Evolutionary conservation across 1,284 basidiomycete genomes (phyloP), one percentile per base, ranked within the genome.

Genomic region (Pholiota adiposa): DNA sequence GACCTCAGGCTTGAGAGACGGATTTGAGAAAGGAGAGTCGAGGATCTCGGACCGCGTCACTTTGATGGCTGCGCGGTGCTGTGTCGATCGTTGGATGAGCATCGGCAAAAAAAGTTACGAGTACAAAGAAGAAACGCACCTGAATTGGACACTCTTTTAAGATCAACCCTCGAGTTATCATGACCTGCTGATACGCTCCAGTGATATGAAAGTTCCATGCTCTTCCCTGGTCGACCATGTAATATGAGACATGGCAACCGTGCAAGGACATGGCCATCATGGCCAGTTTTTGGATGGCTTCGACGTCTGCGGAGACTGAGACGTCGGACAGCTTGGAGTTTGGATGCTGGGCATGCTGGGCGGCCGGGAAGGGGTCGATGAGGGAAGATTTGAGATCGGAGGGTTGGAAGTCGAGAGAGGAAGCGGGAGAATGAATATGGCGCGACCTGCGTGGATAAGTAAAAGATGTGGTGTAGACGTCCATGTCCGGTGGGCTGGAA

Each of bases 31-130:
- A 55, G 92, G 90, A 50, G 87, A 87, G 73, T 96, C 94, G 56
- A 98, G 86, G 60, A 98, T 91, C 72, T 98, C 96, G 31, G 93
- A 93, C 65, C 96, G 90, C 23, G 94, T 86, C 34, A 97, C 93
- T 72, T 93, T 94, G 79, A 98, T 92, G 56, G 89, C 83, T 29
- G 90, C 85, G 59, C 91, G 91, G 72, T 92, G 92, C 89, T 94
- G 75, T 54, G 56, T 36, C 23, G 54, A 38, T 50, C 21, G 55
- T 38, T 34, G 44, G 31, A 59, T 58, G 61, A 59, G 61, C 51
- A 54, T 62, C 59, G 40, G 54, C 34, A 56, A 63, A 59, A 62
- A 51, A 60, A 56, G 38, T 58, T 21, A 48, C 58, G 29, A 50
- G 36, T 56, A 56, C 51, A 21, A 55, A 23, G 64, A 40, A 56